Evolutionary conservation across 2,329 filamentous ascomycete genomes (phyloP), one percentile per base, ranked within the genome.

Genomic region (Fusarium annulatum): DNA sequence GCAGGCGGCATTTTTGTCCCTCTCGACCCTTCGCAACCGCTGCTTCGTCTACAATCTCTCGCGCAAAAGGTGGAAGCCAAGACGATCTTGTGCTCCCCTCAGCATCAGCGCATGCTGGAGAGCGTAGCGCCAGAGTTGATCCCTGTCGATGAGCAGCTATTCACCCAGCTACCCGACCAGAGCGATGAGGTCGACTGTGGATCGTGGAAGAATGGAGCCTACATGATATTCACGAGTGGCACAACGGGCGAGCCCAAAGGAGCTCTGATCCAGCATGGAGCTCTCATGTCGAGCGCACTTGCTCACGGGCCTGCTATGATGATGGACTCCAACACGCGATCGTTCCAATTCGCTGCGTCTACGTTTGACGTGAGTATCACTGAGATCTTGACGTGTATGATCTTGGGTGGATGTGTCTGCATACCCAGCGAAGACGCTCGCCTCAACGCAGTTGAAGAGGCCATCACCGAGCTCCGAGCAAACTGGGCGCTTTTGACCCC

Each of bases 371-470:
- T 76, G 7, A 76, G 73, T 61, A 78, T 81, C 10, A 66, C 68
- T 1, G 77, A 78, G 30, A 76, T 76, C 36, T 19, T 78, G 7
- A 72, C 63, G 0, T 66, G 67, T 1, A 12, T 78, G n/a, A 58
- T 73, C 8, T 51, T 72, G 16, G 81, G 80, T 19, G 80, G 77
- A 0, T 81, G 80, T 49, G 71, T 82, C 7, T 81, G 80, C 34
- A 71, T 82, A 21, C 82, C 83, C 2, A 83, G 81, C 2, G 84
- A 86, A 33, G 76, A 82, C 4, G 79, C 81, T 33, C 80, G 84
- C 1, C 74, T 84, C 34, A 83, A 84, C 19, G 76, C 82, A 23
- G 70, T 85, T 0, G 72, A 73, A 19, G 51, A 68, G 9, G 67
- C 65, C 8, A 78, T 78, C 7, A 59, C 63, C 0, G 15, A 74